Base-by-base conservation (phyloP, 225 moss, liverwort and hornwort genomes). In the Climacium dendroides region DNA sequence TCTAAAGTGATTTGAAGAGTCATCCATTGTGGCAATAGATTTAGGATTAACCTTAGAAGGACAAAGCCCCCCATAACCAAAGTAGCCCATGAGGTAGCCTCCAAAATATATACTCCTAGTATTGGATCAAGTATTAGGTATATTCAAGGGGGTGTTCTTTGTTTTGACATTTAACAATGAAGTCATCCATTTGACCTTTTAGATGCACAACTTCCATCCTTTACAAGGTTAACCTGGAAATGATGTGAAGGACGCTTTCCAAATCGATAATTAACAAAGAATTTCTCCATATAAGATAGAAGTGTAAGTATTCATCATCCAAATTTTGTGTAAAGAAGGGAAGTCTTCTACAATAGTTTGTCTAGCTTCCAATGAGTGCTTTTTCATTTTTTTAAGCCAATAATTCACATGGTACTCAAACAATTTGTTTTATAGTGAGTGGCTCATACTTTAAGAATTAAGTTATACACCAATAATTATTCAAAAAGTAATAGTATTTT, bases 31-130 rank as follows among this genome's bases (percentile, higher is more conserved):
- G 48, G 48, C 10, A 11, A 9, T 45, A 45, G 48, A 13, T 48
- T 13, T 48, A 48, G 45, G 45, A 45, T 48, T n/a, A 20, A n/a
- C 2, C 11, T 22, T n/a, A 1, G 3, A n/a, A 66, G 11, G 12
- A n/a, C 3, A 3, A 0, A 20, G 1, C 3, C 6, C 6, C 20
- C 6, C 11, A 6, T 20, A 4, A 20, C 10, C 19, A 20, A n/a
- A 5, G 6, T 3, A 66, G 48, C 10, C 48, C 10, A 9, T 10
- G 8, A 48, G 3, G 48, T 48, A 48, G 6, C 11, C 20, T 11
- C n/a, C 2, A n/a, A 11, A 67, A 37, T 48, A 48, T 48, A 8
- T 48, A 48, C 48, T 48, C 48, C 48, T 10, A 10, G 9, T 48
- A 48, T 10, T 50, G 13, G 13, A 50, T 50, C 50, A 50, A 50